These are phyloP conservation scores for Cicer yamashitae DNA, from an alignment of 306 rosid genomes.

Conservation along the genomic window DNA sequence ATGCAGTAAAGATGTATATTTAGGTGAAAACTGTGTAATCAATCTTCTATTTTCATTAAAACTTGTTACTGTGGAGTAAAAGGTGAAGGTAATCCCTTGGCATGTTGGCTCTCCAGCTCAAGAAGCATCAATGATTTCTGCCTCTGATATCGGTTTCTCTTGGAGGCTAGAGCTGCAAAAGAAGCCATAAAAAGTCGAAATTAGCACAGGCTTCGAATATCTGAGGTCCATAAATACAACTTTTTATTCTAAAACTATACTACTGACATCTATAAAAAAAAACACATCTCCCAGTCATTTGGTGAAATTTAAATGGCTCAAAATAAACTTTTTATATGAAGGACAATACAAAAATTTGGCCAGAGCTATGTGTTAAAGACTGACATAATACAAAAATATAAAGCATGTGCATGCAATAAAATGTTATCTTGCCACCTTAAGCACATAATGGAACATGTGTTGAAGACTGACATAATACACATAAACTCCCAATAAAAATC, in stretches of 20 bases:
- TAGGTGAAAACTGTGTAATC: constrained; percentile 38
- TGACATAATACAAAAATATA: too few species aligned
- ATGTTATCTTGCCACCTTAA: constrained; percentile 21
- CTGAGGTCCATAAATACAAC: not conserved
- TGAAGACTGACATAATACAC: constrained; percentile 27
- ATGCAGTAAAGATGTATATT: constrained; percentile 41
- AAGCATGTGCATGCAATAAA: not conserved
- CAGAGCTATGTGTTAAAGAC: not conserved
- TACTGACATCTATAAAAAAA: not conserved
- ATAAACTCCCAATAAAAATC: not conserved
- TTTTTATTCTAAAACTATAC: not conserved
- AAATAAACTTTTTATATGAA: not conserved
- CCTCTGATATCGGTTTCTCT: constrained; percentile 87
- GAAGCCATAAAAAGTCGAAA: constrained; percentile 9
- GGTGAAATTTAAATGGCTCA: not conserved
- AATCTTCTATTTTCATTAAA: constrained; percentile 28
- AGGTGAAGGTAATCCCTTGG: constrained; percentile 79
- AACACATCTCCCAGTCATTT: not conserved
- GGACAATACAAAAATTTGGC: constrained; percentile 3
- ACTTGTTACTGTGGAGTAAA: constrained; percentile 53
- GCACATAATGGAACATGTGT: constrained; percentile 3
- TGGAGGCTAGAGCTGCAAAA: constrained; percentile 82
- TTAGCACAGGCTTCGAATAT: constrained; percentile 30
- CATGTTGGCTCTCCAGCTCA: constrained; percentile 96
- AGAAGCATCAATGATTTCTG: constrained; percentile 92